A percentile compares a stretch with the other conserved stretches of the same genome.
These are phyloP conservation scores for Flaveria trinervia DNA, from an alignment of 129 eudicot genomes.

Conservation along the genomic window DNA sequence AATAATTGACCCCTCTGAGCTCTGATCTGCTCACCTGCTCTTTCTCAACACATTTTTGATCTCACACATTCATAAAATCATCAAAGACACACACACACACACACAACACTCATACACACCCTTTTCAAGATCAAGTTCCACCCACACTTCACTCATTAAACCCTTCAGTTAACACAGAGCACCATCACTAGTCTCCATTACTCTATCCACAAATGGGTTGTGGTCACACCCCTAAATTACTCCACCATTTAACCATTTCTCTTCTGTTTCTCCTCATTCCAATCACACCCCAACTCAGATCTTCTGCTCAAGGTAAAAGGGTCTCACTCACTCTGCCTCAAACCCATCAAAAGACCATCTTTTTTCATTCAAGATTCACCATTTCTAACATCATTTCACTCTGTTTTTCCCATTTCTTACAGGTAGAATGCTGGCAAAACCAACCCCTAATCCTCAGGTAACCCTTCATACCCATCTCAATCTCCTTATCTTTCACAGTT, in stretches of 20 bases:
- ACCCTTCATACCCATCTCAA: not conserved
- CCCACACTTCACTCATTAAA: conserved; percentile 32
- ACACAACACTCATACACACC: conserved; percentile 6
- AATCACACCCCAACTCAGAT: conserved; percentile 40
- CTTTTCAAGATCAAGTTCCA: conserved; percentile 28
- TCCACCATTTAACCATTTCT: conserved; percentile 40
- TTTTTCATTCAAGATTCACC: not conserved
- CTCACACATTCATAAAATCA: conserved; percentile 19
- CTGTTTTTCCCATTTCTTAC: conserved; percentile 17
- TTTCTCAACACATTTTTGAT: conserved; percentile 34
- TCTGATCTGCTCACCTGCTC: conserved; percentile 38
- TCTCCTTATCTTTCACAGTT: conserved; percentile 7
- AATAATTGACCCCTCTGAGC: conserved; percentile 41
- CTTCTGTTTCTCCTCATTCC: conserved; percentile 49
- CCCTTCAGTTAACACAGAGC: conserved; percentile 39
- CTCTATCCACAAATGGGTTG: conserved; percentile 53
- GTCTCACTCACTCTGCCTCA: conserved; percentile 10
- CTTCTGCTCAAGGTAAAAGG: conserved; percentile 54
- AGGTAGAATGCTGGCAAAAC: conserved; percentile 49
- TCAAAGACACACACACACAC: not conserved
- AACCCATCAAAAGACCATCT: not conserved
- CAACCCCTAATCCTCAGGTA: conserved; percentile 39
- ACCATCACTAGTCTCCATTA: conserved; percentile 3
- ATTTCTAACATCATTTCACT: conserved; percentile 12
- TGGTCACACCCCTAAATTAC: conserved; percentile 38